These are phyloP conservation scores for Talaromyces sp. DNA, from an alignment of 2,329 filamentous ascomycete species.

Conservation along the genomic window DNA sequence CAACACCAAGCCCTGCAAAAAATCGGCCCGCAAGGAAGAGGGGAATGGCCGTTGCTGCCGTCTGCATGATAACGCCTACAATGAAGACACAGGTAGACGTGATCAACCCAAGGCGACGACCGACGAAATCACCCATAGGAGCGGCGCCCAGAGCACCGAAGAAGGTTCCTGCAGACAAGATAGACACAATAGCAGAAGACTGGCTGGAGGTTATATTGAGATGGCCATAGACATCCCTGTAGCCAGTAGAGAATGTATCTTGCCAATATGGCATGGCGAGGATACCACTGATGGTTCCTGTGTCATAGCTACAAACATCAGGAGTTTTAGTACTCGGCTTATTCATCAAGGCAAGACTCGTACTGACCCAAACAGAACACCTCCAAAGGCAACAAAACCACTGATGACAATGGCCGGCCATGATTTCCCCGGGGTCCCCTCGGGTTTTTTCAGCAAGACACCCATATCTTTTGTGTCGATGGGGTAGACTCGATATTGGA, in stretches of 20 bases:
- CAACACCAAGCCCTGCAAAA: conserved; percentile 69
- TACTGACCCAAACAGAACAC: conserved; percentile 7
- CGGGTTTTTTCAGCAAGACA: conserved; percentile 5
- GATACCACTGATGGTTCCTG: conserved; percentile 15
- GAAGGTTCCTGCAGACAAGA: conserved; percentile 76
- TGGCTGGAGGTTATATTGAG: conserved; percentile 56
- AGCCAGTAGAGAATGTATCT: conserved; percentile 8
- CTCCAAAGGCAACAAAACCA: conserved; percentile 11
- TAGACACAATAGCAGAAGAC: conserved; percentile 74
- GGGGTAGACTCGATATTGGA: too few relatives aligned
- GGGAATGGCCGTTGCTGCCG: conserved; percentile 60
- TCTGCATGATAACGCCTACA: conserved; percentile 68
- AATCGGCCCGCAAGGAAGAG: conserved; percentile 50
- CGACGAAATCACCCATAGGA: conserved; percentile 65
- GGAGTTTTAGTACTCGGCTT: not conserved
- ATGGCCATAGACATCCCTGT: conserved; percentile 11
- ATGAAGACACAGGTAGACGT: conserved; percentile 62
- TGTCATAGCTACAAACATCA: conserved; percentile 10
- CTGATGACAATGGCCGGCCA: conserved; percentile 13
- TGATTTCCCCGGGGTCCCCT: conserved; percentile 3
- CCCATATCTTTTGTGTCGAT: not conserved
- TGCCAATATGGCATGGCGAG: conserved; percentile 5
- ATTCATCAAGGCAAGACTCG: not conserved
- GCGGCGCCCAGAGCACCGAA: conserved; percentile 69
- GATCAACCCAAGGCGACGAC: conserved; percentile 68